Percentiles rank a stretch among this genome's conserved stretches.
Evolutionary conservation across 495 filamentous ascomycete genomes (phyloP).

Genomic region (Podospora comata): DNA sequence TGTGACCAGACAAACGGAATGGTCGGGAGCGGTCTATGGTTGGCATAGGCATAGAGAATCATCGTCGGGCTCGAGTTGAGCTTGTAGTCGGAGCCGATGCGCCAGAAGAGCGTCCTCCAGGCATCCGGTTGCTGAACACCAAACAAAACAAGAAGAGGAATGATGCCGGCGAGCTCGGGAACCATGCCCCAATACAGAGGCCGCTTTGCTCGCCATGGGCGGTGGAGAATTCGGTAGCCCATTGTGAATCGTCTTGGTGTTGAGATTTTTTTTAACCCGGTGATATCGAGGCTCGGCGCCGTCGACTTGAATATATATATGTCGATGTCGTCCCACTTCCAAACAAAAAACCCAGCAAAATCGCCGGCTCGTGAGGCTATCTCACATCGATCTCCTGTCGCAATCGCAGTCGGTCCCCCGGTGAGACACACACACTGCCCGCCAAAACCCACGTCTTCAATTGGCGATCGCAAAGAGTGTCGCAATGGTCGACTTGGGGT

Average conservation of each 20-base stretch:
- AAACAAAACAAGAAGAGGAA: constrained; percentile 72
- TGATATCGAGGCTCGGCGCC: not conserved
- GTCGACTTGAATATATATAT: constrained; percentile 6
- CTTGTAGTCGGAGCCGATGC: constrained; percentile 70
- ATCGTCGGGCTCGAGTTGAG: constrained; percentile 79
- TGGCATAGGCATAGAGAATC: constrained; percentile 72
- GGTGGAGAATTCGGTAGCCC: constrained; percentile 43
- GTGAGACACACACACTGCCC: not conserved
- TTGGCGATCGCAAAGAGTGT: not conserved
- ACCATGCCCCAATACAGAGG: constrained; percentile 64
- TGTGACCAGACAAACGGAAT: constrained; percentile 78
- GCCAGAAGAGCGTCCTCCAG: constrained; percentile 78
- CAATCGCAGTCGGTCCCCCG: not conserved
- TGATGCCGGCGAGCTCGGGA: constrained; percentile 64
- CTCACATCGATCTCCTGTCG: not conserved
- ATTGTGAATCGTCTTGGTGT: constrained; percentile 26
- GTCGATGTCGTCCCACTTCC: not conserved
- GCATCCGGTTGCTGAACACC: constrained; percentile 76
- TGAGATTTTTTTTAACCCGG: not conserved
- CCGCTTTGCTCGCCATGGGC: constrained; percentile 63
- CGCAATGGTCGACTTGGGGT: not conserved
- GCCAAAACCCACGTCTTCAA: not conserved
- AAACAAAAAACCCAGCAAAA: not conserved
- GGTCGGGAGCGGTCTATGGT: constrained; percentile 60
- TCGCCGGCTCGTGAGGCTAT: not conserved